A percentile compares a stretch with the other conserved stretches of the same genome.
phyloP scores from a whole-genome alignment of 2,329 filamentous ascomycete species.

The Fusarium euwallaceae region DNA sequence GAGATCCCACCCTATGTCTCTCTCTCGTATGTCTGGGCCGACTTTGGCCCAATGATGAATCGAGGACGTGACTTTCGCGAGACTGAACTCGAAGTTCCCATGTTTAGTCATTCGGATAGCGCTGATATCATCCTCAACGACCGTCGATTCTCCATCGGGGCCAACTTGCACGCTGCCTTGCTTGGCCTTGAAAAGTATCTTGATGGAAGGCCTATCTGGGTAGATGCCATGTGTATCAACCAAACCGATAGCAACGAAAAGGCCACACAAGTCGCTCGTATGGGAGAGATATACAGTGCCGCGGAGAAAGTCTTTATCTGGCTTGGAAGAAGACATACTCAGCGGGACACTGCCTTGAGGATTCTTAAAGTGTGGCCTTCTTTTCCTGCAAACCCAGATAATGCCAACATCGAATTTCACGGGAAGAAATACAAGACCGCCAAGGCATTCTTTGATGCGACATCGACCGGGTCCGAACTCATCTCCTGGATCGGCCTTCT shows the following conservation, averaged over 20 bases:
- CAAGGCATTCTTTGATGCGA: slow-evolving; percentile 19
- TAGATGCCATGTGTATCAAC: slow-evolving; percentile 21
- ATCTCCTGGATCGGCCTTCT: slow-evolving; percentile 15
- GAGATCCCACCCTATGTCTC: slow-evolving; percentile 18
- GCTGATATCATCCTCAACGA: slow-evolving; percentile 7
- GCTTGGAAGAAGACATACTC: background rate
- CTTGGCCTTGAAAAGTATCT: slow-evolving; percentile 9
- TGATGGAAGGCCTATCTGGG: slow-evolving; percentile 12
- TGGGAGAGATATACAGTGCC: slow-evolving; percentile 22
- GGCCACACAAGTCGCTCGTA: slow-evolving; percentile 3
- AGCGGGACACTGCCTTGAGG: slow-evolving; percentile 6
- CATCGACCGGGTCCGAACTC: slow-evolving; percentile 10
- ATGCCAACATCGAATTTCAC: slow-evolving; percentile 2
- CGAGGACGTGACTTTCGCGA: slow-evolving; percentile 18
- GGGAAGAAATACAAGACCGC: slow-evolving; percentile 21
- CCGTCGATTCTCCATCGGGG: background rate
- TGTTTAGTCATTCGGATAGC: slow-evolving; percentile 10
- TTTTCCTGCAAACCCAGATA: slow-evolving; percentile 13
- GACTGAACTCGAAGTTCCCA: slow-evolving; percentile 20
- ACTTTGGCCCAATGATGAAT: slow-evolving; percentile 25
- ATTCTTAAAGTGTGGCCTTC: slow-evolving; percentile 13
- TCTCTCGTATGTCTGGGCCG: slow-evolving; percentile 26
- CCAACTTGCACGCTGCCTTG: slow-evolving; percentile 19
- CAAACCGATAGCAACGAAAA: slow-evolving; percentile 14
- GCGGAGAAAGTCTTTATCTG: slow-evolving; percentile 19